Base-by-base conservation (phyloP, 768 basidiomycete genomes). In the Hypholoma sublateritium region DNA sequence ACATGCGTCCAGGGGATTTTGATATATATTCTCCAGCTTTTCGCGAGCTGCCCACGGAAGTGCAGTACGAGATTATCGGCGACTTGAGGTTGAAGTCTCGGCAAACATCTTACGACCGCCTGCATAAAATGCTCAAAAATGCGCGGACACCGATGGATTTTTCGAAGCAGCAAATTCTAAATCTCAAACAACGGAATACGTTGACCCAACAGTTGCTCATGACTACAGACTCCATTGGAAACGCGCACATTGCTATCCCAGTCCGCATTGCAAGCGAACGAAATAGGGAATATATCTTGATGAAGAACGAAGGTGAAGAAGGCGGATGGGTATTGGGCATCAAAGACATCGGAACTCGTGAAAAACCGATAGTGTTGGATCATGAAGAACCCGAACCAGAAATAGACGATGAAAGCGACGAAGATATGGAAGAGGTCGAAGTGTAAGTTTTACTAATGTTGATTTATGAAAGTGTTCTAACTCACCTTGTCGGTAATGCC, bases 51-150 rank as follows among this genome's bases (percentile, higher is more conserved):
- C 95, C 97, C 2, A 96, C 93, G 0, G 95, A 98, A 70, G 86
- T 97, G 19, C 94, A 99, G 65, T 99, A 98, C 72, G 97, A 99
- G 74, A 96, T 99, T 62, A 87, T 98, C 34, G 95, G 96, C 52
- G 97, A 99, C 74, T 77, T 98, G 47, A 86, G 97, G 3, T 78
- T 97, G 55, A 95, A 94, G 71, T 98, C 95, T 1, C 83, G 97
- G 3, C 95, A 98, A 72, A 95, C 93, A 12, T 96, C 93, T 8
- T 89, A 95, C 74, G 86, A 85, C 32, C 90, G 97, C 3, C 74
- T 98, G 44, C 90, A 97, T 65, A 87, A 88, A 55, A 99, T 99
- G 97, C 77, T 96, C 17, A 79, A 77, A 53, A 82, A 80, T 43
- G 82, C 94, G 0, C 77, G 76, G 2, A 96, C 95, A 0, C 87